phyloP scores from a whole-genome alignment of 768 basidiomycete species.

The Mycena rosella region DNA sequence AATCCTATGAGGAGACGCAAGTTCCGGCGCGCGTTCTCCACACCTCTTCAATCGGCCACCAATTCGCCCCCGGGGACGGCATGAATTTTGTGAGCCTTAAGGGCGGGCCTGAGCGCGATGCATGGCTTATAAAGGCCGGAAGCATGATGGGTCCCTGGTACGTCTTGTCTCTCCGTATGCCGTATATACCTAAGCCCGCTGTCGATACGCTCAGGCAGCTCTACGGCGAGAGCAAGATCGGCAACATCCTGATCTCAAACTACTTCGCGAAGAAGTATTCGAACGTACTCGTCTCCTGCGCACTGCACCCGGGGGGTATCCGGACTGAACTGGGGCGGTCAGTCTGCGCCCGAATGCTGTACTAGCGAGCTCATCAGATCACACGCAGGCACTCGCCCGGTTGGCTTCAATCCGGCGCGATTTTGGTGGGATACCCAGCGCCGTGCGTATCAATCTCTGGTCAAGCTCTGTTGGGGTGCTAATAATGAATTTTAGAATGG shows the following conservation, averaged over 20 bases:
- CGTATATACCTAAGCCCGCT: neutral
- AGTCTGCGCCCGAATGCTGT: no score
- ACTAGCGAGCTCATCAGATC: no score
- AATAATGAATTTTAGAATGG: no score
- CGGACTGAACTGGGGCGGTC: constrained; percentile 37
- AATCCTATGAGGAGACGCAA: constrained; percentile 30
- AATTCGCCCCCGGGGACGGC: neutral
- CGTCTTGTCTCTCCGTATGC: neutral
- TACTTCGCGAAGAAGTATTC: constrained; percentile 45
- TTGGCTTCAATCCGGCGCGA: constrained; percentile 11
- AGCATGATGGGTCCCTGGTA: constrained; percentile 7
- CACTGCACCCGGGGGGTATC: constrained; percentile 46
- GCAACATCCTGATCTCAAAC: no score
- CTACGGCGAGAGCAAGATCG: no score
- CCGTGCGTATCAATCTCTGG: constrained; percentile 10
- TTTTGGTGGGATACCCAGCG: neutral
- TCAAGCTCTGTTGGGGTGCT: no score
- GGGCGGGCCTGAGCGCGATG: constrained; percentile 26
- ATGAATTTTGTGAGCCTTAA: constrained; percentile 20
- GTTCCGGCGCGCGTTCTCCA: constrained; percentile 45
- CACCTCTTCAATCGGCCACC: constrained; percentile 30
- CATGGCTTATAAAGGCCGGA: constrained; percentile 15
- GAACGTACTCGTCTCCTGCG: constrained; percentile 43
- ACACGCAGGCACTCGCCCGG: neutral
- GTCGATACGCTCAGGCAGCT: constrained; percentile 6